Conservation (phyloP, 164 flowering plant species). For the Vitis vinifera region ASM3070453v1 NC_081812.1:17437001-17437500, state of each 20-base stretch:
- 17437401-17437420: not conserved
- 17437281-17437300: constrained; percentile 85
- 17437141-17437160: constrained; percentile 79
- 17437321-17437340: constrained; percentile 33
- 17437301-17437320: constrained; percentile 84
- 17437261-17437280: constrained; percentile 80
- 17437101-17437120: constrained; percentile 78
- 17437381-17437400: not conserved
- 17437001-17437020: no score
- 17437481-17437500: constrained; percentile 66
- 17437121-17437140: constrained; percentile 79
- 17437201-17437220: constrained; percentile 52
- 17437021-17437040: no score
- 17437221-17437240: constrained; percentile 59
- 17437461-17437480: not conserved
- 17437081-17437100: constrained; percentile 75
- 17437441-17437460: no score
- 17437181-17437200: constrained; percentile 73
- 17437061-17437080: not conserved
- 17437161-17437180: constrained; percentile 92
- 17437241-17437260: constrained; percentile 61
- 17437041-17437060: no score
- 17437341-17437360: not conserved
- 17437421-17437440: not conserved
- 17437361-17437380: not conserved